These are phyloP conservation scores for Zymoseptoria pseudotritici DNA, from an alignment of 2,329 filamentous ascomycete genomes.

Conservation along the genomic window DNA sequence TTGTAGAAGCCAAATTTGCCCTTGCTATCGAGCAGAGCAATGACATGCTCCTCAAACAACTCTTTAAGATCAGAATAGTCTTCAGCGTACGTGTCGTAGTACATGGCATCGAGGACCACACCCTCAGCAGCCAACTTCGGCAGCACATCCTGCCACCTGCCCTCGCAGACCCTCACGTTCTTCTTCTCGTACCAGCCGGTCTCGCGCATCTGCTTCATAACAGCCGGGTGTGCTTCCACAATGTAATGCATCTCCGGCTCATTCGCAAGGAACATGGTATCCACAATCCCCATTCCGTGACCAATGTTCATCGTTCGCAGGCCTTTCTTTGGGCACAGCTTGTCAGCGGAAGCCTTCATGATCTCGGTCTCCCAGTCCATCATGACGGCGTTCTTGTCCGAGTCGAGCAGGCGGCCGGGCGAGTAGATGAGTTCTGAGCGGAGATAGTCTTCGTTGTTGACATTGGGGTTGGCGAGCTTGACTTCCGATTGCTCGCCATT, in stretches of 20 bases:
- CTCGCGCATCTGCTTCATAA: conserved; percentile 38
- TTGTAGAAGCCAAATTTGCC: conserved; percentile 58
- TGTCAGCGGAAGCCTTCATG: conserved; percentile 41
- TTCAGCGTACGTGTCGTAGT: conserved; percentile 97
- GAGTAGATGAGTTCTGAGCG: conserved; percentile 42
- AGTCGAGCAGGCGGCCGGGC: conserved; percentile 41
- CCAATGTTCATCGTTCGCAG: conserved; percentile 44
- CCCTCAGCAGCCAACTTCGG: conserved; percentile 38
- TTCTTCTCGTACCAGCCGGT: conserved; percentile 43
- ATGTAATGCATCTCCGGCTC: conserved; percentile 42
- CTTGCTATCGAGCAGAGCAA: conserved; percentile 61
- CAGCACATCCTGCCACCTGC: conserved; percentile 44
- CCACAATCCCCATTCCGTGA: conserved; percentile 47
- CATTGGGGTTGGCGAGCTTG: conserved; percentile 29
- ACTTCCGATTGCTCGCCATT: conserved; percentile 21
- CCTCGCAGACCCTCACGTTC: conserved; percentile 43
- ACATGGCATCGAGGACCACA: conserved; percentile 52
- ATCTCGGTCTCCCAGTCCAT: conserved; percentile 47
- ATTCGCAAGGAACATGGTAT: conserved; percentile 40
- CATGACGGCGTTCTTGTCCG: conserved; percentile 46
- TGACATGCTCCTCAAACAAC: conserved; percentile 84
- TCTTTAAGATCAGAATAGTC: conserved; percentile 76
- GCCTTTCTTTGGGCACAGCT: conserved; percentile 32
- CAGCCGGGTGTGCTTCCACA: conserved; percentile 45
- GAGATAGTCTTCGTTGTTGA: conserved; percentile 43